Conservation (phyloP, 1,284 basidiomycete species). For the Fomitopsis palustris region DNA sequence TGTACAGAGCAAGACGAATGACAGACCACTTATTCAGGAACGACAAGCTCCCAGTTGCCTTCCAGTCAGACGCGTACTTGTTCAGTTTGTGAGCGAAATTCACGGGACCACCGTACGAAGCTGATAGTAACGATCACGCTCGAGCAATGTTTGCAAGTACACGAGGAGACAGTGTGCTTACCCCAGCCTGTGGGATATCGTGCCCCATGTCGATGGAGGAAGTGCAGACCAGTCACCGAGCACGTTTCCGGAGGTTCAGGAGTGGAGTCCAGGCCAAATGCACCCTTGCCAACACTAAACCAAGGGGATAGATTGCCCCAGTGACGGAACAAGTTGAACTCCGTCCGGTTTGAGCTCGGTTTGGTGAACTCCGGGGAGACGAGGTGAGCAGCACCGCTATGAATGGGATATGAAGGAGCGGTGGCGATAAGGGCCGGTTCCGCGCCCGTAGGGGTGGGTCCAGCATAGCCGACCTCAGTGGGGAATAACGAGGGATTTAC, state of each 20-base stretch:
- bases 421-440: constrained; percentile 79
- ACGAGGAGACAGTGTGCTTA: constrained; percentile 29
- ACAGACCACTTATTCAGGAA: constrained; percentile 76
- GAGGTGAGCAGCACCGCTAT: constrained; percentile 72
- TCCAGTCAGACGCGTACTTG: constrained; percentile 52
- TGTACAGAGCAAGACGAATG: neutral
- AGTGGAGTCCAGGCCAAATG: constrained; percentile 72
- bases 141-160: constrained; percentile 8
- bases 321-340: constrained; percentile 64
- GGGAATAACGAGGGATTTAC: constrained; percentile 67
- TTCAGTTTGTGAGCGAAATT: constrained; percentile 58
- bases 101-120: constrained; percentile 64
- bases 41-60: constrained; percentile 55
- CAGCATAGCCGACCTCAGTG: constrained; percentile 74
- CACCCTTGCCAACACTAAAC: constrained; percentile 68
- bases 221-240: constrained; percentile 67
- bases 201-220: constrained; percentile 79
- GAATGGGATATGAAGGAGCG: constrained; percentile 72
- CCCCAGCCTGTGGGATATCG: constrained; percentile 75
- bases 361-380: constrained; percentile 32
- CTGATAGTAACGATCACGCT: constrained; percentile 28
- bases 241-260: constrained; percentile 71
- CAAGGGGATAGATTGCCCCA: constrained; percentile 88
- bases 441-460: constrained; percentile 80
- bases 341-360: constrained; percentile 19